Evolutionary conservation across 2,329 filamentous ascomycete species (phyloP).

Genomic region (Delphinella strobiligena): DNA sequence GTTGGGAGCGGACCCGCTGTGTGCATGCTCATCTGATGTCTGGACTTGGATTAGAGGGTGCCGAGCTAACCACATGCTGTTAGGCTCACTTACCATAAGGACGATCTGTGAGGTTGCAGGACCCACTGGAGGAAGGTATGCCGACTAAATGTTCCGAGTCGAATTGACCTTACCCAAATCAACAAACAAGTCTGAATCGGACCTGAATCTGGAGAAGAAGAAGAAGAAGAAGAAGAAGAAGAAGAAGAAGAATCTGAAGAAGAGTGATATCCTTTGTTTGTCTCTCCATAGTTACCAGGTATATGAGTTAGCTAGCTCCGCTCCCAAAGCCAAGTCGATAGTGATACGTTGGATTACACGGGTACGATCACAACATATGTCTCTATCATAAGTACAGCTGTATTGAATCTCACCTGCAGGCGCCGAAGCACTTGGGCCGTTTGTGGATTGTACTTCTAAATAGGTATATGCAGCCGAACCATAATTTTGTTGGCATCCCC

Average conservation of each 20-base stretch:
- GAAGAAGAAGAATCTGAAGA: background rate
- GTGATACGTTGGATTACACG: slow-evolving; percentile 9
- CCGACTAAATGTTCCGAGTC: background rate
- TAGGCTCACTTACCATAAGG: background rate
- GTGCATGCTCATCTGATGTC: background rate
- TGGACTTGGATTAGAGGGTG: background rate
- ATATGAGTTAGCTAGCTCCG: slow-evolving; percentile 9
- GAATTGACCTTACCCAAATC: background rate
- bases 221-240: slow-evolving; percentile 1
- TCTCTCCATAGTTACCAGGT: too few species aligned
- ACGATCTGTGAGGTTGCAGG: slow-evolving; percentile 1
- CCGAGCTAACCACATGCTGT: background rate
- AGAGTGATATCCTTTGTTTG: too few species aligned
- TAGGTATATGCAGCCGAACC: background rate
- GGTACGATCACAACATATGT: slow-evolving; percentile 1
- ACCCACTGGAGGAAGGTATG: background rate
- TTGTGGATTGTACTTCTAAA: slow-evolving; percentile 11
- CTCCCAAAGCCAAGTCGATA: slow-evolving; percentile 6
- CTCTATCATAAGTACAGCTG: background rate
- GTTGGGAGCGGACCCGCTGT: too few species aligned
- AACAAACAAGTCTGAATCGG: background rate
- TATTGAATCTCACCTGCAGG: background rate
- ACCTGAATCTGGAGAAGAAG: background rate
- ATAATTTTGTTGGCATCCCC: background rate
- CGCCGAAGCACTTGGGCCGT: slow-evolving; percentile 9